These are phyloP conservation scores for Mucor plumbeus DNA, from an alignment of 371 early-diverging fungal genomes.

Conservation along the genomic window DNA sequence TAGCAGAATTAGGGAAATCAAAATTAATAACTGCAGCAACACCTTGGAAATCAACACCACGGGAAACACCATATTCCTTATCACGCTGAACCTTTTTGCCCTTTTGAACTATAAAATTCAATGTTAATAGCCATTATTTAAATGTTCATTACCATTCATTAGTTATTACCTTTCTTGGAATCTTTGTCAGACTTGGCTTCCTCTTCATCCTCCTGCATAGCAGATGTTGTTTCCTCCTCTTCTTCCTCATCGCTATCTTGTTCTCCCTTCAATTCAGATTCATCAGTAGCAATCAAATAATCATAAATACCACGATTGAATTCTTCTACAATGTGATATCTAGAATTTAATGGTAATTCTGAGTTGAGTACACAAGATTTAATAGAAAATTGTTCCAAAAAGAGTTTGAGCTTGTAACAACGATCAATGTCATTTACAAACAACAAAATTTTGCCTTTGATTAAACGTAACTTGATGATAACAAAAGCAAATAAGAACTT, in stretches of 20 bases:
- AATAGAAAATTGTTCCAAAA: slow-evolving; percentile 95
- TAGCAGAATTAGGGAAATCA: slow-evolving; percentile 93
- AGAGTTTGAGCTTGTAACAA: slow-evolving; percentile 90
- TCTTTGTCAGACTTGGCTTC: slow-evolving; percentile 26
- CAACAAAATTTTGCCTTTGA: slow-evolving; percentile 89
- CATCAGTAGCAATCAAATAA: slow-evolving; percentile 95
- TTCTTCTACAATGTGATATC: slow-evolving; percentile 95
- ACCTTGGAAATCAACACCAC: slow-evolving; percentile 97
- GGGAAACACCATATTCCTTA: slow-evolving; percentile 93
- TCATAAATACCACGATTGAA: slow-evolving; percentile 97
- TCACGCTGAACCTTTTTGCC: slow-evolving; percentile 61
- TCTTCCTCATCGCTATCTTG: slow-evolving; percentile 66
- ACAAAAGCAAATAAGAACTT: slow-evolving; percentile 92
- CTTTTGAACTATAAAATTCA: slow-evolving; percentile 40
- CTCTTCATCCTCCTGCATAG: slow-evolving; percentile 37
- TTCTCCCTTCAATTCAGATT: slow-evolving; percentile 75
- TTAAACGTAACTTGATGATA: slow-evolving; percentile 86
- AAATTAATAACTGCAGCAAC: slow-evolving; percentile 97
- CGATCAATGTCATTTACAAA: slow-evolving; percentile 95
- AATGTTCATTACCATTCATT: slow-evolving; percentile 2
- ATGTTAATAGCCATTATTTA: neutral
- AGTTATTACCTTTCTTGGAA: slow-evolving; percentile 25
- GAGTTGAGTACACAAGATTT: slow-evolving; percentile 90
- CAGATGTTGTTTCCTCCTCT: slow-evolving; percentile 16
- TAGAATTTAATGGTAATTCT: slow-evolving; percentile 90